phyloP scores from a whole-genome alignment of 176 grass and related monocot genomes.

The Chloris gayana region DNA sequence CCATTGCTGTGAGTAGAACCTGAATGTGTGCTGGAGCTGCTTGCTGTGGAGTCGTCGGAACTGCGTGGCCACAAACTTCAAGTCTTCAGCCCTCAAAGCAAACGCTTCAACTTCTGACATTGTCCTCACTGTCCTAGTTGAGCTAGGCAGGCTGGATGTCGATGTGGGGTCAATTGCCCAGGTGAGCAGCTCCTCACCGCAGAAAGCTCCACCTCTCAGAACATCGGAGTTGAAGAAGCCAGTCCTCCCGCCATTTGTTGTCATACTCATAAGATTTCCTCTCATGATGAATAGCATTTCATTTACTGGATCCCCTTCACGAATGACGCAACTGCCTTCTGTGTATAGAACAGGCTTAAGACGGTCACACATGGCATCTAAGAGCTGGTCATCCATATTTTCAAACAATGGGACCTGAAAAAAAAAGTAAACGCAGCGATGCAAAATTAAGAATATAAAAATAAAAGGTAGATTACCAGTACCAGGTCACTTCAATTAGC shows the following conservation, averaged over 20 bases:
- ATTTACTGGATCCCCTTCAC: slow-evolving; percentile 78
- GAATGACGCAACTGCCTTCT: slow-evolving; percentile 69
- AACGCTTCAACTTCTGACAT: slow-evolving; percentile 90
- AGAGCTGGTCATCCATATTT: slow-evolving; percentile 87
- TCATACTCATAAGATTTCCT: slow-evolving; percentile 76
- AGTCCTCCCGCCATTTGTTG: slow-evolving; percentile 82
- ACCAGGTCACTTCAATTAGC: neutral
- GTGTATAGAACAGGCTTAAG: slow-evolving; percentile 84
- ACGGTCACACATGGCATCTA: slow-evolving; percentile 80
- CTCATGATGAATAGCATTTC: slow-evolving; percentile 94
- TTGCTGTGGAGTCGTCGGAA: slow-evolving; percentile 80
- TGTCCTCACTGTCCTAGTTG: slow-evolving; percentile 81
- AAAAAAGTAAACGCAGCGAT: neutral
- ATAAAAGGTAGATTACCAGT: neutral
- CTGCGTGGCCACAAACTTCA: slow-evolving; percentile 87
- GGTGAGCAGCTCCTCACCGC: slow-evolving; percentile 88
- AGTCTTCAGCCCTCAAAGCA: slow-evolving; percentile 72
- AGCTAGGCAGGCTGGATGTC: slow-evolving; percentile 69
- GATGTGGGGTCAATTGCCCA: slow-evolving; percentile 84
- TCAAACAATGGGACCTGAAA: slow-evolving; percentile 91
- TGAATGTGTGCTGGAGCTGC: slow-evolving; percentile 74
- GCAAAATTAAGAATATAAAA: neutral
- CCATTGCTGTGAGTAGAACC: slow-evolving; percentile 86
- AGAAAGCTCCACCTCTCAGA: slow-evolving; percentile 80
- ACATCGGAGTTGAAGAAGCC: slow-evolving; percentile 86